phyloP scores from a whole-genome alignment of 2,329 filamentous ascomycete species.

The Thermoascus crustaceus region DNA sequence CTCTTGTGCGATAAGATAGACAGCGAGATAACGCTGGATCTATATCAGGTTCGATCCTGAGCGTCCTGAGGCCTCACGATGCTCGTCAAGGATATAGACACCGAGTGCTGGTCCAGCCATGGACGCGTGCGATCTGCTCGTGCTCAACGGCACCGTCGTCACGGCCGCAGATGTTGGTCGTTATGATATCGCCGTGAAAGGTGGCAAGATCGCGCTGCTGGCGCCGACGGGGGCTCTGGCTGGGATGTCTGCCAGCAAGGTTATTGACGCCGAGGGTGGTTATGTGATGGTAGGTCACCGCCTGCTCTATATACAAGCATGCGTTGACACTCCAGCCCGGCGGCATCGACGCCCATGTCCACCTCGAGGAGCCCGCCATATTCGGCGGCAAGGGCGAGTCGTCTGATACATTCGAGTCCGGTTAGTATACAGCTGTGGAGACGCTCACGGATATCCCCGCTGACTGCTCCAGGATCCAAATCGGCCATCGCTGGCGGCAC shows the following conservation, averaged over 20 bases:
- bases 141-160: conserved; percentile 38
- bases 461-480: conserved; percentile 25
- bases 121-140: conserved; percentile 30
- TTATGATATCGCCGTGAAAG: conserved; percentile 37
- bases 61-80: too few species aligned
- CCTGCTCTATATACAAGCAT: background rate
- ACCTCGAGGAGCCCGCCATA: conserved; percentile 35
- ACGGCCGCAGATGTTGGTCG: conserved; percentile 36
- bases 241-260: conserved; percentile 17
- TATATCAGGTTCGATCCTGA: too few species aligned
- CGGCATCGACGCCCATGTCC: conserved; percentile 44
- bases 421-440: background rate
- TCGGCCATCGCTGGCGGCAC: conserved; percentile 43
- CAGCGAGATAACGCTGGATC: too few species aligned
- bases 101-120: too few species aligned
- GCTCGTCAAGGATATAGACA: too few species aligned
- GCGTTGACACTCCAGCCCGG: conserved; percentile 22
- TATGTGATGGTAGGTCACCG: conserved; percentile 30
- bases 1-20: too few species aligned
- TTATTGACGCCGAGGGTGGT: conserved; percentile 37
- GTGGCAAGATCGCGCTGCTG: conserved; percentile 36
- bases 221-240: conserved; percentile 31
- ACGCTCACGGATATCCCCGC: background rate
- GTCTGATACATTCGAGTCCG: conserved; percentile 38
- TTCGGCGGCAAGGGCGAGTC: conserved; percentile 18